These are phyloP conservation scores for Fusarium denticulatum DNA, from an alignment of 2,329 filamentous ascomycete species.

Conservation along the genomic window DNA sequence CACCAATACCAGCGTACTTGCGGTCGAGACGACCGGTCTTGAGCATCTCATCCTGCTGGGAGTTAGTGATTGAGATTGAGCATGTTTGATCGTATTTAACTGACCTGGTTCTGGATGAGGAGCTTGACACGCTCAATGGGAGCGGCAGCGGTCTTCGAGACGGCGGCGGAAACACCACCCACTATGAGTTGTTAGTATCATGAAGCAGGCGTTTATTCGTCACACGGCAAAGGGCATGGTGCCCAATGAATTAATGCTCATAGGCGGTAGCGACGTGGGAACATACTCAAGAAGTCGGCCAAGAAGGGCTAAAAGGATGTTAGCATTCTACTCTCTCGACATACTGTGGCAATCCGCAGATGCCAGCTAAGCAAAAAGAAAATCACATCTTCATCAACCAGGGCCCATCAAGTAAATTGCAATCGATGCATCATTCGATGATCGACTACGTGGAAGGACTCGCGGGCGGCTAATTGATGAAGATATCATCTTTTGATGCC, in stretches of 20 bases:
- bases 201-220: conserved; percentile 1
- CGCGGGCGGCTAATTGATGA: conserved; percentile 5
- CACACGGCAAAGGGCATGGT: background rate
- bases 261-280: conserved; percentile 24
- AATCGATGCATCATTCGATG: conserved; percentile 2
- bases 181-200: conserved; percentile 63
- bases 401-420: background rate
- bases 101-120: conserved; percentile 99
- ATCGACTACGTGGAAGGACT: conserved; percentile 28
- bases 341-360: background rate
- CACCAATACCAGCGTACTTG: conserved; percentile 92
- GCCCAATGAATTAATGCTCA: background rate
- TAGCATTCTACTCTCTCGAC: conserved; percentile 27
- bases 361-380: conserved; percentile 12
- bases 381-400: background rate
- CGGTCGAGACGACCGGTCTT: conserved; percentile 97
- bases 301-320: conserved; percentile 77
- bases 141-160: conserved; percentile 99
- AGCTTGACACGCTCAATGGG: conserved; percentile 99
- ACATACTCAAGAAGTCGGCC: conserved; percentile 99
- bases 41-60: conserved; percentile 95
- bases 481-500: conserved; percentile 35
- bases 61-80: conserved; percentile 45
- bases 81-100: conserved; percentile 49
- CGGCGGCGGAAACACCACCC: conserved; percentile 99